Conservation (phyloP, 2,329 filamentous ascomycete genomes). For the Clonostachys chloroleuca region DNA sequence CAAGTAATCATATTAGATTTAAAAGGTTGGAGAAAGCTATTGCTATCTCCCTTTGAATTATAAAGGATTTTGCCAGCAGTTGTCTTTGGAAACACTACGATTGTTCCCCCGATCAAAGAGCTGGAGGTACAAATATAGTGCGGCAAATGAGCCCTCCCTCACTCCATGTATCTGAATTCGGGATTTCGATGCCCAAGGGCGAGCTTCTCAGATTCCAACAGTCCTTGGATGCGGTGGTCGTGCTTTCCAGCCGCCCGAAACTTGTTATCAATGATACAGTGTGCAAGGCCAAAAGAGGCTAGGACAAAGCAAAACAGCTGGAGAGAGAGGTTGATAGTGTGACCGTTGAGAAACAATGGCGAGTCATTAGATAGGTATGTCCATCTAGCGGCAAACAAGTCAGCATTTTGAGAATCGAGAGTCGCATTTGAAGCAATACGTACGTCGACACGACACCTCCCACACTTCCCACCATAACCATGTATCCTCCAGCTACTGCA, state of each 20-base stretch:
- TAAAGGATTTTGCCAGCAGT: too few species aligned
- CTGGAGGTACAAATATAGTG: too few species aligned
- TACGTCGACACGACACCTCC: conserved; percentile 54
- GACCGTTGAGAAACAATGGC: neutral
- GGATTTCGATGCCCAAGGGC: neutral
- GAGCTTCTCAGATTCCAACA: neutral
- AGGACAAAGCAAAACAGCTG: neutral
- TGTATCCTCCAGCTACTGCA: conserved; percentile 50
- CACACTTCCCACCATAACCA: conserved; percentile 48
- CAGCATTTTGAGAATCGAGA: neutral
- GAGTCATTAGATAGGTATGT: neutral
- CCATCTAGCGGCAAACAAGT: neutral
- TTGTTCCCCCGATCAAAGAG: too few species aligned
- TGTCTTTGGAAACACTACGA: too few species aligned
- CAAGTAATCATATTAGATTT: too few species aligned
- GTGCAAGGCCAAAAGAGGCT: neutral
- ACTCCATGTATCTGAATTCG: neutral
- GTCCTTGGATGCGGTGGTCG: neutral
- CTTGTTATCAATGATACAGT: neutral
- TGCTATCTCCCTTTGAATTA: too few species aligned
- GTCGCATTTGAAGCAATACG: conserved; percentile 8
- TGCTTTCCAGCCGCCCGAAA: neutral
- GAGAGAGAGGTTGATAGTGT: neutral
- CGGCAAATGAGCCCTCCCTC: neutral
- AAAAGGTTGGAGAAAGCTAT: too few species aligned